Conservation (phyloP, 73 alveolate species). For the Effrenium voratum region DNA sequence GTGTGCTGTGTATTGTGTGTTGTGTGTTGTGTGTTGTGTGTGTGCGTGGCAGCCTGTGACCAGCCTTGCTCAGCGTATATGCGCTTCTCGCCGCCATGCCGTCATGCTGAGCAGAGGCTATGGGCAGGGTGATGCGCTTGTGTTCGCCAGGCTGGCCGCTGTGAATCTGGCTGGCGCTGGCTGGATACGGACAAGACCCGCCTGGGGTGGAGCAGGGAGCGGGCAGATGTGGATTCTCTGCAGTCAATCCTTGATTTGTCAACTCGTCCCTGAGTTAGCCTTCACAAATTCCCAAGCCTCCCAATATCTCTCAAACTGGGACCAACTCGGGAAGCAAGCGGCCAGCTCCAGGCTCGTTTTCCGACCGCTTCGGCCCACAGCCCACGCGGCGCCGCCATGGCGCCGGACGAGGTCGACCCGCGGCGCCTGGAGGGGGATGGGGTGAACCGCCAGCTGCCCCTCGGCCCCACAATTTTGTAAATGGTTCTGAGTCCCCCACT, state of each 20-base stretch:
- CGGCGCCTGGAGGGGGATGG: slow-evolving; percentile 91
- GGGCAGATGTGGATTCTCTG: neutral
- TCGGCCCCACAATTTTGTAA: neutral
- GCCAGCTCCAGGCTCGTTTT: neutral
- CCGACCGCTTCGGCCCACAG: slow-evolving; percentile 19
- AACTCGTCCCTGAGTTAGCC: no score
- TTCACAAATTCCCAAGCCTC: no score
- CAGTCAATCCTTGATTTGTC: neutral
- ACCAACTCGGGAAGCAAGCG: neutral
- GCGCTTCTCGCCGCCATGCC: no score
- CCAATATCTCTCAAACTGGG: no score
- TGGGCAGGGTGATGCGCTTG: neutral
- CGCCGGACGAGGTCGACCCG: slow-evolving; percentile 54
- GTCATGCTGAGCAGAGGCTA: no score
- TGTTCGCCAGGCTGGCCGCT: slow-evolving; percentile 35
- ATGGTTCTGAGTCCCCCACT: neutral
- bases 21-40: no score
- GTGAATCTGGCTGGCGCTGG: slow-evolving; percentile 51
- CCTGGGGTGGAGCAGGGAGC: neutral
- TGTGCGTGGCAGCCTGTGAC: no score
- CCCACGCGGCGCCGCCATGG: no score
- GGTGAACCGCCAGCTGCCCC: slow-evolving; percentile 84
- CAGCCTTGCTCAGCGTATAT: no score
- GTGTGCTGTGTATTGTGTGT: no score
- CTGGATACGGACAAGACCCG: slow-evolving; percentile 92